Conservation (phyloP, 257 asterid species). For the Oldenlandia corymbosa region DNA sequence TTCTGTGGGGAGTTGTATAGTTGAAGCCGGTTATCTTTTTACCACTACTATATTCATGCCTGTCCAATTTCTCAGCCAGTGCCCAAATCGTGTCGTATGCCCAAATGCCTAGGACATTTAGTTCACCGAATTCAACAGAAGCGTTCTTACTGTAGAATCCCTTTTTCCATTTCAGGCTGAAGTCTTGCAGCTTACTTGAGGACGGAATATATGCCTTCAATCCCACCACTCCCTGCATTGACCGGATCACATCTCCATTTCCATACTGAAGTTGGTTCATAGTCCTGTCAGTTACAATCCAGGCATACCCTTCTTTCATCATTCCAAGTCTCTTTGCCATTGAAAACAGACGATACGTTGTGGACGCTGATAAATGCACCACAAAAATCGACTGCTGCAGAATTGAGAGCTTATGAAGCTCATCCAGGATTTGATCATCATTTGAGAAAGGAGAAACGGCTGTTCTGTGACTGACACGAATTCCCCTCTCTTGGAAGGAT, state of each 20-base stretch:
- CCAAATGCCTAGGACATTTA: slow-evolving; percentile 27
- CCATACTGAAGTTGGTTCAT: slow-evolving; percentile 29
- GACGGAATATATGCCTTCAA: slow-evolving; percentile 29
- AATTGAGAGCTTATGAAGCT: slow-evolving; percentile 21
- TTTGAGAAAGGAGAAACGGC: slow-evolving; percentile 19
- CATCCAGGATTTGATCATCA: slow-evolving; percentile 12
- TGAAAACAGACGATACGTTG: slow-evolving; percentile 26
- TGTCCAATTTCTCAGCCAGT: slow-evolving; percentile 29
- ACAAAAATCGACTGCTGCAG: slow-evolving; percentile 20
- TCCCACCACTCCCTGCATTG: slow-evolving; percentile 38
- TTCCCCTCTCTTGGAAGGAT: slow-evolving; percentile 21
- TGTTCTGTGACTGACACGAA: slow-evolving; percentile 11
- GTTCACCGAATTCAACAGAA: slow-evolving; percentile 8
- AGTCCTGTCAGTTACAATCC: slow-evolving; percentile 39
- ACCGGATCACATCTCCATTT: slow-evolving; percentile 21
- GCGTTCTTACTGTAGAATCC: slow-evolving; percentile 18
- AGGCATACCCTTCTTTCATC: slow-evolving; percentile 39
- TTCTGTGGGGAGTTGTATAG: background rate
- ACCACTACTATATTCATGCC: no score
- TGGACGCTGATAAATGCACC: slow-evolving; percentile 32
- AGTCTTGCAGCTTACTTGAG: slow-evolving; percentile 20
- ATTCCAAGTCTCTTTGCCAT: slow-evolving; percentile 30
- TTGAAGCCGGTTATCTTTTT: slow-evolving; percentile 12
- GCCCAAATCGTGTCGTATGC: slow-evolving; percentile 42
- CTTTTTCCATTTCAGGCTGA: slow-evolving; percentile 29